Percentiles rank a stretch among this genome's conserved stretches.
These are phyloP conservation scores for Boletellus ananiceps DNA, from an alignment of 768 basidiomycete species.

Conservation along the genomic window DNA sequence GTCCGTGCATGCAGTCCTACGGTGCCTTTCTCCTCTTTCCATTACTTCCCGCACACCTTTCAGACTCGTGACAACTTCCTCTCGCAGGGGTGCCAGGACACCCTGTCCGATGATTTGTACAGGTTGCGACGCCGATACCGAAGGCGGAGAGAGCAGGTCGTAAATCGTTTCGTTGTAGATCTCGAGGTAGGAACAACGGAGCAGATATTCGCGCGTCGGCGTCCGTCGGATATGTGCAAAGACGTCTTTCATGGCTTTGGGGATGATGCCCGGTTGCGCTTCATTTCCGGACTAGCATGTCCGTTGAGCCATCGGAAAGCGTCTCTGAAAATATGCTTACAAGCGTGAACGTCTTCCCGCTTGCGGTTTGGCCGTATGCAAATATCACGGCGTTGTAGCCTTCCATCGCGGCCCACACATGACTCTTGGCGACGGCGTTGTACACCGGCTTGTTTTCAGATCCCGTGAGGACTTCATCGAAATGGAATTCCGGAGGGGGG, in stretches of 20 bases:
- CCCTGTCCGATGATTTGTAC: slow-evolving; percentile 74
- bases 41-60: slow-evolving; percentile 84
- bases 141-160: slow-evolving; percentile 77
- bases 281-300: slow-evolving; percentile 59
- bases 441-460: slow-evolving; percentile 79
- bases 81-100: slow-evolving; percentile 71
- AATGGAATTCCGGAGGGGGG: slow-evolving; percentile 51
- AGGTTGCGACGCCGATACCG: slow-evolving; percentile 45
- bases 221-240: slow-evolving; percentile 79
- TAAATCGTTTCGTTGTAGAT: slow-evolving; percentile 93
- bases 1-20: slow-evolving; percentile 93
- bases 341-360: slow-evolving; percentile 70
- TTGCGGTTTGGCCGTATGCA: slow-evolving; percentile 88
- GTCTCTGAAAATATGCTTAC: slow-evolving; percentile 25
- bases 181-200: slow-evolving; percentile 94
- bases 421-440: slow-evolving; percentile 67
- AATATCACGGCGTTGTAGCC: slow-evolving; percentile 96
- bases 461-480: slow-evolving; percentile 74
- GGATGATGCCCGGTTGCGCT: slow-evolving; percentile 90
- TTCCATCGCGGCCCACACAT: slow-evolving; percentile 90
- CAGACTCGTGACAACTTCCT: slow-evolving; percentile 91
- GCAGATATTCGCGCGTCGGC: slow-evolving; percentile 81
- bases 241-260: slow-evolving; percentile 87
- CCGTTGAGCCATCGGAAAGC: slow-evolving; percentile 33
- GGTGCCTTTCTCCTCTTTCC: slow-evolving; percentile 77